These are phyloP conservation scores for Pythium vanterpoolii DNA, from an alignment of 352 stramenopile species.

Conservation along the genomic window DNA sequence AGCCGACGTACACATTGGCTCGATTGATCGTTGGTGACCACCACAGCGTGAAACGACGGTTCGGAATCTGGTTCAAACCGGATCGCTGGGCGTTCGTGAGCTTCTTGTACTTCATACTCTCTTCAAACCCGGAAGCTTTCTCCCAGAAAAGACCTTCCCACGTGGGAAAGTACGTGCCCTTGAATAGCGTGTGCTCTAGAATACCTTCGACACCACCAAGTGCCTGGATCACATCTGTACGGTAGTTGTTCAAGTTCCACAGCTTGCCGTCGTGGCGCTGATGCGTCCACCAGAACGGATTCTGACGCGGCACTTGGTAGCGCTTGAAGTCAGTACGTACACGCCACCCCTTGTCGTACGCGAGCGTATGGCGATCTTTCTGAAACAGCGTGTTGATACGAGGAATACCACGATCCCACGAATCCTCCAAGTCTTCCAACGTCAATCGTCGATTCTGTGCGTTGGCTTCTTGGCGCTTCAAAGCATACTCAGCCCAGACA, in stretches of 20 bases:
- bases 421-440: slow-evolving; percentile 99
- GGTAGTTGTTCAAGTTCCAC: slow-evolving; percentile 99
- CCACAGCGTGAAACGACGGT: slow-evolving; percentile 99
- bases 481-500: slow-evolving; percentile 99
- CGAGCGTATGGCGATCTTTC: slow-evolving; percentile 98
- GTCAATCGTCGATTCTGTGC: slow-evolving; percentile 98
- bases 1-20: slow-evolving; percentile 99
- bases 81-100: slow-evolving; percentile 99
- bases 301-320: slow-evolving; percentile 97
- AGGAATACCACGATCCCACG: slow-evolving; percentile 98
- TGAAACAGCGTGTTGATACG: slow-evolving; percentile 97
- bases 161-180: slow-evolving; percentile 99
- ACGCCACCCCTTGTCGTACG: slow-evolving; percentile 99
- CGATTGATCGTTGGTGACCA: slow-evolving; percentile 99
- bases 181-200: slow-evolving; percentile 99
- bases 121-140: slow-evolving; percentile 95
- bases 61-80: slow-evolving; percentile 99
- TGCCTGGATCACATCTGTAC: slow-evolving; percentile 99
- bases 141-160: slow-evolving; percentile 99
- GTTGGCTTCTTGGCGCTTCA: slow-evolving; percentile 99
- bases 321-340: slow-evolving; percentile 98
- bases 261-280: slow-evolving; percentile 99
- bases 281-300: slow-evolving; percentile 99
- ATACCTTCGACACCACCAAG: slow-evolving; percentile 99
- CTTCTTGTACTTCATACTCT: slow-evolving; percentile 99